phyloP scores from a whole-genome alignment of 1,139 yeast species.

The Taiozyma sp. region DNA sequence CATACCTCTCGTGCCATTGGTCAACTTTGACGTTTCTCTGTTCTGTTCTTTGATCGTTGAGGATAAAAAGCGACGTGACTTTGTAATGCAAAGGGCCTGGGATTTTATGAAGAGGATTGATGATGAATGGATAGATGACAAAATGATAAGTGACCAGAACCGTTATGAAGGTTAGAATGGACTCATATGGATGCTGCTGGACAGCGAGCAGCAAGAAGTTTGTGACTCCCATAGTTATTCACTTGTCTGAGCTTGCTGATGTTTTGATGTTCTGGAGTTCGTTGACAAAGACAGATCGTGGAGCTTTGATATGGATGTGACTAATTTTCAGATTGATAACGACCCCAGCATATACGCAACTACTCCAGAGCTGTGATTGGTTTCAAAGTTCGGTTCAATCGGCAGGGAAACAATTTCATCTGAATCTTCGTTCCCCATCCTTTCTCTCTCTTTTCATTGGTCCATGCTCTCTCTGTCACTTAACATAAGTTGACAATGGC shows the following conservation, averaged over 20 bases:
- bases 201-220: background rate
- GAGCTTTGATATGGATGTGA: no score
- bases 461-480: background rate
- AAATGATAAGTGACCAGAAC: conserved; percentile 26
- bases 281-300: background rate
- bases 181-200: background rate
- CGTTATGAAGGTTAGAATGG: background rate
- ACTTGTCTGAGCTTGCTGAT: background rate
- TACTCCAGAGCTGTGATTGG: background rate
- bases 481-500: background rate
- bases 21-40: conserved; percentile 49
- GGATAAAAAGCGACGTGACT: conserved; percentile 40
- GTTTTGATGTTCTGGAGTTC: no score
- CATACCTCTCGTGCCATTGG: conserved; percentile 49
- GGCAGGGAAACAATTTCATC: no score
- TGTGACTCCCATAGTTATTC: background rate
- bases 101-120: conserved; percentile 46
- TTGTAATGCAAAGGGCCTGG: conserved; percentile 64
- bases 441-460: background rate
- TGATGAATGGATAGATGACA: conserved; percentile 39
- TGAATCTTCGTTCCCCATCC: no score
- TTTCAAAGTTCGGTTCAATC: no score
- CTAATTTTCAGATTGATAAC: background rate
- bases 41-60: conserved; percentile 49
- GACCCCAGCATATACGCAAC: background rate